Percentiles rank a stretch among this genome's conserved stretches.
These are phyloP conservation scores for Tetrastigma voinierianum DNA, from an alignment of 164 flowering plant genomes.

Conservation along the genomic window DNA sequence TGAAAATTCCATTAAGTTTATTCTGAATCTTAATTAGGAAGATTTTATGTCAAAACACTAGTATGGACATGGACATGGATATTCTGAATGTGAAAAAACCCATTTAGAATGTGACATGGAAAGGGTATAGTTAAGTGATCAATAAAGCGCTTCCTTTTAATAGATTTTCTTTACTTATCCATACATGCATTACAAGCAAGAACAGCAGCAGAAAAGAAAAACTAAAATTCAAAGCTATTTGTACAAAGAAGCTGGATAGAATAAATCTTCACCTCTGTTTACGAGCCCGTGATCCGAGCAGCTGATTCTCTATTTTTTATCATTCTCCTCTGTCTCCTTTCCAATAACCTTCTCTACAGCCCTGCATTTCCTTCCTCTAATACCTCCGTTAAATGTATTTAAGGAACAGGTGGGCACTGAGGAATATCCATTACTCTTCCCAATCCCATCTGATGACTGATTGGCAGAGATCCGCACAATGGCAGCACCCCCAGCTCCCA, in stretches of 20 bases:
- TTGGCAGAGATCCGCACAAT: slow-evolving; percentile 60
- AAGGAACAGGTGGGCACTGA: slow-evolving; percentile 85
- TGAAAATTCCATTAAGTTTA: too few species aligned
- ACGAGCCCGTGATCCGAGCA: slow-evolving; percentile 69
- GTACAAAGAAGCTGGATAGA: not conserved
- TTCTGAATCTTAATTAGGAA: too few species aligned
- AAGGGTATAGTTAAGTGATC: too few species aligned
- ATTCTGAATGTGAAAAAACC: too few species aligned
- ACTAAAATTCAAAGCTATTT: not conserved
- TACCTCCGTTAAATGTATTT: slow-evolving; percentile 60
- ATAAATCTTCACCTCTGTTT: slow-evolving; percentile 49
- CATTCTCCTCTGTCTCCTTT: slow-evolving; percentile 73
- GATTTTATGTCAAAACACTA: too few species aligned
- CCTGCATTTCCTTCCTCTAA: slow-evolving; percentile 49
- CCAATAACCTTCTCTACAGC: slow-evolving; percentile 62
- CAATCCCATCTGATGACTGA: slow-evolving; percentile 74
- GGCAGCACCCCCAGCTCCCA: slow-evolving; percentile 50
- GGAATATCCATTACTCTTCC: slow-evolving; percentile 75
- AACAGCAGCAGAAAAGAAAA: too few species aligned
- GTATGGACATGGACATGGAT: too few species aligned
- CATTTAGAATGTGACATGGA: too few species aligned
- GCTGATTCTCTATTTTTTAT: slow-evolving; percentile 73
- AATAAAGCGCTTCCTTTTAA: too few species aligned
- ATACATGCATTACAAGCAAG: too few species aligned
- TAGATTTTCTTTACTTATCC: too few species aligned